A percentile compares a stretch with the other conserved stretches of the same genome.
Conservation (phyloP, 1,284 basidiomycete genomes). For the Cyathus pygmaeus region DNA sequence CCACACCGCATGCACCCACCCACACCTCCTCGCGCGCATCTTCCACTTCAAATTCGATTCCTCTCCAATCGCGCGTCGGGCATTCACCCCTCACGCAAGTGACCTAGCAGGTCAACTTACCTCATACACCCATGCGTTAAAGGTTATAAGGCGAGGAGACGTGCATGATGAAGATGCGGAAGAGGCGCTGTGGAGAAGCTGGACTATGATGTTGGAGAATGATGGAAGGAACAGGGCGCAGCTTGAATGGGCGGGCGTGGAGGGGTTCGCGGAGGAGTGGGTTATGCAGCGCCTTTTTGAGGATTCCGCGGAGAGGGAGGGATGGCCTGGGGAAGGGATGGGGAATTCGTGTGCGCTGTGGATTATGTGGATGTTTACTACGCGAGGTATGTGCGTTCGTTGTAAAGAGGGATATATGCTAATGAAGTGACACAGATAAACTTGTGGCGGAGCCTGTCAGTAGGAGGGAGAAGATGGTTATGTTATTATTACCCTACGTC, state of each 20-base stretch:
- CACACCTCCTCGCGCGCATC: constrained; percentile 65
- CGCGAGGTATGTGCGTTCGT: too few species aligned
- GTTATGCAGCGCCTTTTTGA: constrained; percentile 58
- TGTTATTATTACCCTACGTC: constrained; percentile 66
- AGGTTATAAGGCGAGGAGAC: constrained; percentile 50
- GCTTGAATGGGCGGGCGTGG: constrained; percentile 62
- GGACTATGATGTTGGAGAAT: constrained; percentile 78
- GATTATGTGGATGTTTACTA: constrained; percentile 69
- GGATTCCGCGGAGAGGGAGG: constrained; percentile 39
- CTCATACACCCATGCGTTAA: constrained; percentile 52
- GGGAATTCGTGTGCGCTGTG: constrained; percentile 67
- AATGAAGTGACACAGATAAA: too few species aligned
- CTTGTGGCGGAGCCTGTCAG: constrained; percentile 49
- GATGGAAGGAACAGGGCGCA: constrained; percentile 78
- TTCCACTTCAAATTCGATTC: constrained; percentile 72
- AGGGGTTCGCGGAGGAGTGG: constrained; percentile 56
- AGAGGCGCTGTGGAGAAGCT: constrained; percentile 64
- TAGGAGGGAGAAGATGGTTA: constrained; percentile 57
- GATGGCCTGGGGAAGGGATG: constrained; percentile 66
- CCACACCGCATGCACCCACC: constrained; percentile 51
- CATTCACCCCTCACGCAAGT: constrained; percentile 48
- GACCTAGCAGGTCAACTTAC: constrained; percentile 60
- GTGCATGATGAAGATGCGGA: constrained; percentile 42
- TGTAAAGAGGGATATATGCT: too few species aligned
- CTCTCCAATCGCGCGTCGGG: constrained; percentile 61